Conservation (phyloP, 192 early-diverging fungal species). For the Gonapodya prolifera region DNA sequence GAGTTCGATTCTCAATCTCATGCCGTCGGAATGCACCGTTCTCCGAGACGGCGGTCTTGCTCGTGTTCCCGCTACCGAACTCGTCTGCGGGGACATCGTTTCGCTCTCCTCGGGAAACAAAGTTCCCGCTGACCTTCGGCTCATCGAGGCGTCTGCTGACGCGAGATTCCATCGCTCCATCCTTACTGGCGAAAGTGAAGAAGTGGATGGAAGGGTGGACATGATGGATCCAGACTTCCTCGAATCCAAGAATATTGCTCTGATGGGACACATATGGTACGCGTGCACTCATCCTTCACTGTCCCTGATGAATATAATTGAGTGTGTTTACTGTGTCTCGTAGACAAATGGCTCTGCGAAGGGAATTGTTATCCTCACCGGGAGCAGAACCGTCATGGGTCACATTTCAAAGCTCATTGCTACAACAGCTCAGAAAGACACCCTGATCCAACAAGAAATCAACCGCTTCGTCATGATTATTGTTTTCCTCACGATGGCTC, state of each 20-base stretch:
- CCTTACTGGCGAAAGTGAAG: slow-evolving; percentile 63
- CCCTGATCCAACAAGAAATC: slow-evolving; percentile 50
- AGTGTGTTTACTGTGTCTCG: slow-evolving; percentile 17
- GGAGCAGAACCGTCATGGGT: slow-evolving; percentile 64
- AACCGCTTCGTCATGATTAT: slow-evolving; percentile 57
- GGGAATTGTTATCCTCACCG: slow-evolving; percentile 65
- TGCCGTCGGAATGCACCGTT: slow-evolving; percentile 49
- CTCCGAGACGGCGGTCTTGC: slow-evolving; percentile 48
- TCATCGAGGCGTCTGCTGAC: slow-evolving; percentile 52
- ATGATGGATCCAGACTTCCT: slow-evolving; percentile 58
- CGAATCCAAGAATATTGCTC: slow-evolving; percentile 71
- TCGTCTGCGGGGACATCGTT: slow-evolving; percentile 71
- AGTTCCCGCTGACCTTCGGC: slow-evolving; percentile 64
- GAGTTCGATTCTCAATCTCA: slow-evolving; percentile 57
- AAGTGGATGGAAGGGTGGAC: slow-evolving; percentile 45
- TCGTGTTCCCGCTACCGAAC: slow-evolving; percentile 31
- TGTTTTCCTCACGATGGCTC: slow-evolving; percentile 33
- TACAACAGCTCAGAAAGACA: slow-evolving; percentile 20
- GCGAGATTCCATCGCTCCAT: slow-evolving; percentile 61
- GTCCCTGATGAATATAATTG: neutral
- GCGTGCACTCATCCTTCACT: slow-evolving; percentile 25
- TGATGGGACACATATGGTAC: slow-evolving; percentile 40
- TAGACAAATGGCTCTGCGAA: slow-evolving; percentile 57
- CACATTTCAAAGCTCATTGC: slow-evolving; percentile 51
- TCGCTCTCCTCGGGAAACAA: slow-evolving; percentile 48